Base-by-base conservation (phyloP, 1,284 basidiomycete species). In the Fomitiporia mediterranea region DNA sequence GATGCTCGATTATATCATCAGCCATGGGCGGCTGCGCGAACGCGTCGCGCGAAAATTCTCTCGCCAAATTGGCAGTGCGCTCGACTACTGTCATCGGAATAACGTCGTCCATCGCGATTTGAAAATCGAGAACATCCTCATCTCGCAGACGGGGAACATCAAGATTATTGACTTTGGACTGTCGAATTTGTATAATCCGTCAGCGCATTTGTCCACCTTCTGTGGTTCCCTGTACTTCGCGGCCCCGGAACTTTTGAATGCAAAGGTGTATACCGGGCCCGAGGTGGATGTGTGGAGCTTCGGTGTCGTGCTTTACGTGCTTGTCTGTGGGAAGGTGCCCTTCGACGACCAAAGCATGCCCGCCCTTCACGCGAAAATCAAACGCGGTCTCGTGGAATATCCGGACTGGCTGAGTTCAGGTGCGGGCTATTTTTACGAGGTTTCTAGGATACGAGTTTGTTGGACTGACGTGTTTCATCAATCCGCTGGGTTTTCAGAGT, bases 331-430 rank as follows among this genome's bases (percentile, higher is more conserved):
- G 52, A 98, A 97, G 73, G 96, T 99, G 1, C 96, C 96, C 0
- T 99, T 99, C 67, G 96, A 99, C 68, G 97, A 99, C 69, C 94
- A 98, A 72, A 94, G 89, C 67, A 99, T 99, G 96, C 97, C 96
- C 2, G 96, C 95, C 0, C 75, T 99, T 50, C 97, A 99, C 69
- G 96, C 96, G 39, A 99, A 99, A 77, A 99, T 99, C 75, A 99
- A 99, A 72, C 84, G 94, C 2, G 96, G 97, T 0, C 75, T 95
- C 43, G 95, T 98, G 47, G 96, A 99, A 68, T 99, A 99, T 68
- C 96, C 96, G 0, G 89, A 91, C 7, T 99, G 96, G 96, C 77
- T 99, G 17, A 95, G 91, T 65, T 83, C 89, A 65, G 91, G 91
- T 92, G 67, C 64, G 84, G 69, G 55, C 42, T 5, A 3, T 46